Conservation (phyloP, 495 filamentous ascomycete species). For the Penicillium dipodomyicola region DNA sequence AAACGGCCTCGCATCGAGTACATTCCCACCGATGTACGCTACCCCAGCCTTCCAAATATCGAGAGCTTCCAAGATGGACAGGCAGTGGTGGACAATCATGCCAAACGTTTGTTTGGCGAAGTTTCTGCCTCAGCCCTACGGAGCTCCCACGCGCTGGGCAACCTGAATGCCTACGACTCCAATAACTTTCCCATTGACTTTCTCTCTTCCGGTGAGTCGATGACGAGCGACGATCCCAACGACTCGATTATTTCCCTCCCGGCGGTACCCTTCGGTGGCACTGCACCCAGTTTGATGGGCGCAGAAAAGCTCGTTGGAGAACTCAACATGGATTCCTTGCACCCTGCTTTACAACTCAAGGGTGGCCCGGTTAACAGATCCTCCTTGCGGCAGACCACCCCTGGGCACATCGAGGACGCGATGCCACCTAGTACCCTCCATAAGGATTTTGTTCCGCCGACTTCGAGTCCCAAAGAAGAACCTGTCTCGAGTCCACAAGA, state of each 20-base stretch:
- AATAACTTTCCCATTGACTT: slow-evolving; percentile 33
- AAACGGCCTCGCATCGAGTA: slow-evolving; percentile 41
- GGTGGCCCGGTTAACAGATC: slow-evolving; percentile 35
- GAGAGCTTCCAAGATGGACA: slow-evolving; percentile 40
- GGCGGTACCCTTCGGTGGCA: slow-evolving; percentile 38
- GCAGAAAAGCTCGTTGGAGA: slow-evolving; percentile 66
- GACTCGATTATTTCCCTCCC: slow-evolving; percentile 45
- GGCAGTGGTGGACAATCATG: slow-evolving; percentile 28
- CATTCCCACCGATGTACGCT: slow-evolving; percentile 34
- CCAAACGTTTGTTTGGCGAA: slow-evolving; percentile 73
- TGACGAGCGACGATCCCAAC: slow-evolving; percentile 41
- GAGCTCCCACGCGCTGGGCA: slow-evolving; percentile 57
- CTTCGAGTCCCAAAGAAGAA: slow-evolving; percentile 12
- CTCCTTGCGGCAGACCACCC: slow-evolving; percentile 36
- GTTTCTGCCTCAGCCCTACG: slow-evolving; percentile 67
- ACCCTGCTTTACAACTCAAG: slow-evolving; percentile 33
- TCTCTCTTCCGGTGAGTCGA: slow-evolving; percentile 48
- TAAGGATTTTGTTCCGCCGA: slow-evolving; percentile 7
- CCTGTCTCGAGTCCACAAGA: slow-evolving; percentile 9
- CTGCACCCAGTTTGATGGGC: slow-evolving; percentile 60
- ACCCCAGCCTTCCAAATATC: slow-evolving; percentile 45
- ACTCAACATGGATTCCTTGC: slow-evolving; percentile 62
- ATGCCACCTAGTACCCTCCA: slow-evolving; percentile 17
- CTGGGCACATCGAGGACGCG: slow-evolving; percentile 20
- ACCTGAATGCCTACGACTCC: slow-evolving; percentile 26